Base-by-base conservation (phyloP, 2,329 filamentous ascomycete genomes). In the Hyphodiscus sp. region DNA sequence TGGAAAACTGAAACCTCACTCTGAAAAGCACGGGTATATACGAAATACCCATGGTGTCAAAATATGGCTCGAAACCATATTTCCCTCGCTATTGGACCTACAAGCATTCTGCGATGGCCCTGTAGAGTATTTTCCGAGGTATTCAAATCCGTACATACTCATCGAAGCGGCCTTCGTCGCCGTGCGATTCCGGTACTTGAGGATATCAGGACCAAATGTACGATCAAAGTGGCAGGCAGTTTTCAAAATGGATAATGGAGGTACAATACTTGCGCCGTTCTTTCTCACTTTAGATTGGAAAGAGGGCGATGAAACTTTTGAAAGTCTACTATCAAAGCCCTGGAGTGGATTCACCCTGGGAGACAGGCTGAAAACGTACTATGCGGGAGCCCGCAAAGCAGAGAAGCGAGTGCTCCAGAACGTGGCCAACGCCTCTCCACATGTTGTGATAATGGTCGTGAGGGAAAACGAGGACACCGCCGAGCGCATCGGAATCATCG, bases 1-100 rank as follows among this genome's bases (percentile, higher is more conserved):
- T 19, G 50, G 45, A 20, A 45, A 26, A 8, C 16, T 50, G 18
- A 19, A 45, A 15, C 49, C 49, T 11, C 42, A 45, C 41, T 41
- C 26, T 20, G 49, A 50, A 18, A 10, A 45, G 2, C 41, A 45
- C 10, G 49, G 49, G 9, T 50, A 50, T 18, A 41, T 45, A 33
- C n/a, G 45, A 42, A 50, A 50, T 20, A 50, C 11, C 6, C 38
- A 50, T 23, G 49, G 49, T 38, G 41, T 50, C n/a, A 50, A 45
- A 15, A 45, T 50, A 18, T 50, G 49, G 49, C 44, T 50, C 26
- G 49, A 50, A n/a, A 45, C 49, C 19, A 45, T 50, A 33, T 50
- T 50, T 29, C 44, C 49, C 9, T 50, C 49, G 23, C 49, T 45
- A 50, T 38, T 50, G 49, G 49, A 50, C 45, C 41, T 50, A 6